phyloP scores from a whole-genome alignment of 495 filamentous ascomycete genomes.

The Aspergillus wentii region DNA sequence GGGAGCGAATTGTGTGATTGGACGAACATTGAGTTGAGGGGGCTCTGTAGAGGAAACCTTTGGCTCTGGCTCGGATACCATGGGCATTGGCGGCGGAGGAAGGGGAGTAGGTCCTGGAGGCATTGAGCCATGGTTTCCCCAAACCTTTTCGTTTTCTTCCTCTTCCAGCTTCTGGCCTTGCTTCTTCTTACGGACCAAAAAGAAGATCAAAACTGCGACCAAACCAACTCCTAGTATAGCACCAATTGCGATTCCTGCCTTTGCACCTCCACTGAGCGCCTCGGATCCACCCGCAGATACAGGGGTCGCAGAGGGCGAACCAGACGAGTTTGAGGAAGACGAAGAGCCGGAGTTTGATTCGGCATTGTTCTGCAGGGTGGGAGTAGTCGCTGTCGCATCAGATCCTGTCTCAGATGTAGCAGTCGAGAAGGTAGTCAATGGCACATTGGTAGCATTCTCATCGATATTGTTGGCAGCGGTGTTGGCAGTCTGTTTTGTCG shows the following conservation, averaged over 20 bases:
- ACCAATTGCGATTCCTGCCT: slow-evolving; percentile 81
- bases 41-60: slow-evolving; percentile 50
- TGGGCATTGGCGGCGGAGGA: too few relatives aligned
- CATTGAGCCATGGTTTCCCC: slow-evolving; percentile 21
- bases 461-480: too few relatives aligned
- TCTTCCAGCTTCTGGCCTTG: slow-evolving; percentile 29
- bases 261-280: slow-evolving; percentile 61
- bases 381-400: background rate
- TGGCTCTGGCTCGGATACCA: slow-evolving; percentile 12
- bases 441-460: too few relatives aligned
- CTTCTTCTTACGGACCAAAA: slow-evolving; percentile 57
- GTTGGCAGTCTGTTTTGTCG: slow-evolving; percentile 14
- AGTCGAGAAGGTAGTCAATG: slow-evolving; percentile 21
- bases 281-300: slow-evolving; percentile 18
- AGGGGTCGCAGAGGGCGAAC: slow-evolving; percentile 15
- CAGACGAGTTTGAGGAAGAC: slow-evolving; percentile 10
- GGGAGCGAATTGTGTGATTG: slow-evolving; percentile 82
- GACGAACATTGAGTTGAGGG: slow-evolving; percentile 79
- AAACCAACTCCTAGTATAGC: slow-evolving; percentile 61
- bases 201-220: slow-evolving; percentile 55
- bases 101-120: slow-evolving; percentile 32
- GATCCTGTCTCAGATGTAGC: slow-evolving; percentile 20
- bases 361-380: background rate
- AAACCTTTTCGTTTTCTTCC: slow-evolving; percentile 56
- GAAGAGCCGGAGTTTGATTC: slow-evolving; percentile 3